Conservation (phyloP, 768 basidiomycete genomes). For the Amanita subjunquillea region DNA sequence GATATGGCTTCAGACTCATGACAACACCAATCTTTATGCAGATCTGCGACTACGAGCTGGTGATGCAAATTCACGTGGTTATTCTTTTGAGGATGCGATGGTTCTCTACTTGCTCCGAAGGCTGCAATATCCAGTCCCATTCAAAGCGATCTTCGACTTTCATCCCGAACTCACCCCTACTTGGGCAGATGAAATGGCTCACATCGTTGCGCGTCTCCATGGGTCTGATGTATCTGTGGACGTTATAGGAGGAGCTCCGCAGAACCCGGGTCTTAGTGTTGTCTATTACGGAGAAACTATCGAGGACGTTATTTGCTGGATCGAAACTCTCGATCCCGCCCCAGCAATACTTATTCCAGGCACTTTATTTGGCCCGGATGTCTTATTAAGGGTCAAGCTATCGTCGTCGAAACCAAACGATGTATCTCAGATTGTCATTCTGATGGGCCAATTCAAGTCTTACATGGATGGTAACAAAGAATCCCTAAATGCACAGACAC, state of each 20-base stretch:
- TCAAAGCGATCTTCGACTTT: slow-evolving; percentile 6
- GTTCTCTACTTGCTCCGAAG: slow-evolving; percentile 10
- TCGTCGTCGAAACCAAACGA: not conserved
- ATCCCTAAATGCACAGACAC: not conserved
- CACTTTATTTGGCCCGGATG: slow-evolving; percentile 9
- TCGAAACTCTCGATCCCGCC: slow-evolving; percentile 1
- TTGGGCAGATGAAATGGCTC: slow-evolving; percentile 3
- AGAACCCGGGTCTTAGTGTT: slow-evolving; percentile 9
- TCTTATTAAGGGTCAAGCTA: slow-evolving; percentile 1
- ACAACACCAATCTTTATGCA: not conserved
- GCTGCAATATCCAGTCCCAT: slow-evolving; percentile 3
- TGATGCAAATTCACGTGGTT: slow-evolving; percentile 5
- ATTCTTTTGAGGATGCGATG: slow-evolving; percentile 9
- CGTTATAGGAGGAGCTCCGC: slow-evolving; percentile 5
- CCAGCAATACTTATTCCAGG: slow-evolving; percentile 7
- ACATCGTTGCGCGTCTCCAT: slow-evolving; percentile 7
- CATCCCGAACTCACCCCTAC: slow-evolving; percentile 2
- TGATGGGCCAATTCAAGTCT: slow-evolving; percentile 12
- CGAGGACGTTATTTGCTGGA: slow-evolving; percentile 8
- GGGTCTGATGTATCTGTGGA: slow-evolving; percentile 6
- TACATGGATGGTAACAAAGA: slow-evolving; percentile 3
- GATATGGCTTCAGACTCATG: slow-evolving; percentile 7
- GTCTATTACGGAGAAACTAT: slow-evolving; percentile 8
- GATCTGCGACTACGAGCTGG: slow-evolving; percentile 6
- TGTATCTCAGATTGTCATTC: slow-evolving; percentile 2